Evolutionary conservation across 169 alveolate species (phyloP).

Genomic region (Plasmodium berghei): DNA sequence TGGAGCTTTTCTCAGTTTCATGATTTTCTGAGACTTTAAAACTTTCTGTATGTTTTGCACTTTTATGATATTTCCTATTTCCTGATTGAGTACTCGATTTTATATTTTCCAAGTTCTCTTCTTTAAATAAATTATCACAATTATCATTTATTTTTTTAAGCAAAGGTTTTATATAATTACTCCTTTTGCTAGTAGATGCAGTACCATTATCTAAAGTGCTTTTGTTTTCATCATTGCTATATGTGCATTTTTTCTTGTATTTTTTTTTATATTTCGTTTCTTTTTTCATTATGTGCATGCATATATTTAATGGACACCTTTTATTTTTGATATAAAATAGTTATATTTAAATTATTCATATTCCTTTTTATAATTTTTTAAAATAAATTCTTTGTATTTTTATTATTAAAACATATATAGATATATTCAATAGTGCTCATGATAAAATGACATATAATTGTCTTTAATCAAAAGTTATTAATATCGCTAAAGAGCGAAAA

Average conservation of each 20-base stretch:
- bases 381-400: no score
- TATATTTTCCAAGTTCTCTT: background rate
- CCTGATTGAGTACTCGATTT: no score
- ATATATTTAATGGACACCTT: background rate
- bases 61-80: no score
- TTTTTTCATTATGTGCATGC: background rate
- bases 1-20: no score
- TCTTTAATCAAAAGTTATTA: no score
- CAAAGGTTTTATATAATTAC: conserved; percentile 9
- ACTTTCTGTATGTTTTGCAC: no score
- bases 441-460: no score
- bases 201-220: background rate
- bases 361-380: background rate
- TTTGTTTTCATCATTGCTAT: background rate
- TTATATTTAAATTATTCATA: background rate
- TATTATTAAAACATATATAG: no score
- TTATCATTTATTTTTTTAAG: conserved; percentile 38
- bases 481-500: no score
- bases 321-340: background rate
- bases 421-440: no score
- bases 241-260: background rate
- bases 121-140: conserved; percentile 9
- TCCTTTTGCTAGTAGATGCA: background rate
- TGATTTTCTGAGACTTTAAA: no score
- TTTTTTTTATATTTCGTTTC: background rate